Evolutionary conservation across 805 yeast species (phyloP), one percentile per base, ranked within the genome.

Genomic region (Teunomyces kruisii): DNA sequence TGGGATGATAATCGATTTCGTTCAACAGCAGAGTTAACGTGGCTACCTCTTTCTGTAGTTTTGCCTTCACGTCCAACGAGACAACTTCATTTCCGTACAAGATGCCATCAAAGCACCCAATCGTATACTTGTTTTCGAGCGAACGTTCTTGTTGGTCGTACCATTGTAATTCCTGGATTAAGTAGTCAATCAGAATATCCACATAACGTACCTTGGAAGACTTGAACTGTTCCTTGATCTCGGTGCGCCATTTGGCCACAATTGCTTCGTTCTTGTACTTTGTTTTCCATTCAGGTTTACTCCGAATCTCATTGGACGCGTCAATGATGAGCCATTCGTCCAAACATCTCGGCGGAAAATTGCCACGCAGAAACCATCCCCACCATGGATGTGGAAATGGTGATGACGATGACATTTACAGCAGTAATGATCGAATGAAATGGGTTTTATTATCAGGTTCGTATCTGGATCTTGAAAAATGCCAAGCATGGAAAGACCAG

Each of bases 211-310:
- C 39, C 27, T 24, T 39, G 19, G 14, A 38, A 3, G 24, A 8
- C 22, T 14, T 17, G 32, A 42, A n/a, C 9, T 41, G 41, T 3
- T 35, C 42, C 12, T 36, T 16, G 13, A 48, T 36, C 29, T 65
- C 70, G 4, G 32, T 22, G 40, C 39, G 51, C 71, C 70, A 65
- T 42, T 58, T 60, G 6, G 35, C 45, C 7, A 46, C 42, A 39
- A 65, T 58, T 9, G 38, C 52, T 3, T 49, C 46, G 37, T 64
- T 47, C 17, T 54, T 49, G 33, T 43, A 51, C 43, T 64, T 63
- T 0, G 36, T 12, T 48, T 53, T 45, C 71, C 70, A 65, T 6
- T 58, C 50, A 6, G 59, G 62, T 45, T 61, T 65, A 14, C 15
- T 35, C 3, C 67, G 52, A 16, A 63, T 57, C 15, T 29, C 27